Base-by-base conservation (phyloP, 2,329 filamentous ascomycete genomes). In the Chaetomiaceae sp. region DNA sequence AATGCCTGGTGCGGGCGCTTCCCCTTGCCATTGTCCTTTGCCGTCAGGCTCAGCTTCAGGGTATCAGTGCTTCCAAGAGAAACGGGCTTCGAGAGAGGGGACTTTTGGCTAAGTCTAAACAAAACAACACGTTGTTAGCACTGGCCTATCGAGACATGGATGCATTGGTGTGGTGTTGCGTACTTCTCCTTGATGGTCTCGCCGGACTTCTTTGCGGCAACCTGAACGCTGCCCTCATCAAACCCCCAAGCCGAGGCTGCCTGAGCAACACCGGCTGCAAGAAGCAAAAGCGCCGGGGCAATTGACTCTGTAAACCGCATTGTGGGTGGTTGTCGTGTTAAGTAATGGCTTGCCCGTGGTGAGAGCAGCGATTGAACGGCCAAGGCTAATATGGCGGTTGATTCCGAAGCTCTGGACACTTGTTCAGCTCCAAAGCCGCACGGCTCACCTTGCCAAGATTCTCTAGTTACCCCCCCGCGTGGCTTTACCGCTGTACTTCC, bases 1-100 rank as follows among this genome's bases (percentile, higher is more conserved):
- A 96, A 96, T 5, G 90, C 90, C 73, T 99, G 94, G 72, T 99
- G 94, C 62, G 94, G 90, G 60, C 88, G 84, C 77, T 90, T 92
- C 42, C 82, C 79, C 62, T 84, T 85, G 71, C 84, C 84, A 66
- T 81, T 85, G 65, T 96, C 89, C 67, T 87, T 86, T 8, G 89
- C 80, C 30, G 90, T 95, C 64, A 99, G 74, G 61, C 84, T 73
- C 61, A 99, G 74, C 75, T 94, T 96, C 66, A 97, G 76, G 37
- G 84, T 83, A 66, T 95, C 90, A 49, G 80, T 69, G 49, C 78
- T 71, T 57, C 83, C 81, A 57, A 97, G 75, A 10, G 77, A 70
- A 37, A 96, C 68, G 11, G 84, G 72, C 45, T 81, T 81, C 48
- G 81, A 72, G 58, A 91, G 75, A 16, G 83, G 79, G 8, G 79